Evolutionary conservation across 371 early-diverging fungal species (phyloP), one percentile per base, ranked within the genome.

Genomic region (Mortierella polycephala): DNA sequence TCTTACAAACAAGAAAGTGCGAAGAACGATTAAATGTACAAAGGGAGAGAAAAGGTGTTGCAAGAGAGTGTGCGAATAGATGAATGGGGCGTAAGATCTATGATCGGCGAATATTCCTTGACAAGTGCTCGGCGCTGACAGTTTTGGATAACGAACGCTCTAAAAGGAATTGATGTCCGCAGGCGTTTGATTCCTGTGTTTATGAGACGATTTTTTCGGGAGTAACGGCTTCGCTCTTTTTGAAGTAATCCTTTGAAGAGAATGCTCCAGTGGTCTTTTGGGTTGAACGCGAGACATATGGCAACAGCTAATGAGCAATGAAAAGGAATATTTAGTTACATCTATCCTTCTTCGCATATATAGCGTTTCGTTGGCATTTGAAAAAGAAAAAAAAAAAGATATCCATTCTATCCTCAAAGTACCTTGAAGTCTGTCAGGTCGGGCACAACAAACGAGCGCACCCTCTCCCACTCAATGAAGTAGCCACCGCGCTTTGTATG

Each of bases 361-460:
- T n/a, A 7, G 44, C 44, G 1, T 18, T n/a, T 44, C 7, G 9
- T 18, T 41, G 14, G 6, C 45, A 14, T 13, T 6, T 10, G 58
- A 58, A 42, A 0, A 21, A 11, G 44, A 18, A 44, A 1, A 57
- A n/a, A n/a, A n/a, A n/a, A 47, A 21, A 47, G 45, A 44, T 8
- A 57, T 23, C 6, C 14, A 8, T 55, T 30, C 14, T 44, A 23
- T 20, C 18, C 5, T 64, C 11, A 30, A 30, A 10, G 67, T 88
- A 93, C 93, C 71, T 88, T 83, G 75, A 89, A 95, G 65, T 83
- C 87, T 42, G 88, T 81, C 71, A 95, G 71, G 71, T 93, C 92
- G 47, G 95, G 95, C 14, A 95, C 93, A 52, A 92, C 91, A 75
- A 89, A 95, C 5, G 91, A 90, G 68, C 95, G 88, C 46, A 95